Percentiles rank a stretch among this genome's conserved stretches.
These are phyloP conservation scores for Vararia minispora DNA, from an alignment of 768 basidiomycete species.

Conservation along the genomic window DNA sequence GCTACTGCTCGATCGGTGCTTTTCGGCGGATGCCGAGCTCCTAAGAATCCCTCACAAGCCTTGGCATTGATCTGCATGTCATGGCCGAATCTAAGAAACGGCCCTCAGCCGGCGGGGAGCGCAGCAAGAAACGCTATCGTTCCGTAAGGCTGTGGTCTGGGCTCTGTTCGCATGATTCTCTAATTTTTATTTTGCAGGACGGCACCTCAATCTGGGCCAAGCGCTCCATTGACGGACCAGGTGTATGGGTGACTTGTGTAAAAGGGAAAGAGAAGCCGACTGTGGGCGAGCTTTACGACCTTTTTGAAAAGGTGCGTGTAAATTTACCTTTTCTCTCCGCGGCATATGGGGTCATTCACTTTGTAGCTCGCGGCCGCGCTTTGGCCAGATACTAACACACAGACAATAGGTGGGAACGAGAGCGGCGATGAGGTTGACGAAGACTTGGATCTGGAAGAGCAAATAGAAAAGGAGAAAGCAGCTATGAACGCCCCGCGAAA, in stretches of 20 bases:
- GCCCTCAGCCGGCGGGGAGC: too few species aligned
- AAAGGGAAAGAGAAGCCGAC: conserved; percentile 77
- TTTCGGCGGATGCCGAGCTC: too few species aligned
- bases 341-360: background rate
- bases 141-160: too few species aligned
- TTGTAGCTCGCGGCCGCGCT: conserved; percentile 55
- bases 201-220: conserved; percentile 59
- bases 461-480: conserved; percentile 61
- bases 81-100: too few species aligned
- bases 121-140: too few species aligned
- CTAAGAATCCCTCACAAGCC: too few species aligned
- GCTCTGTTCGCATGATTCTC: too few species aligned
- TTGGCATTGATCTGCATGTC: too few species aligned
- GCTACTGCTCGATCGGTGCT: too few species aligned
- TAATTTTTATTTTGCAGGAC: too few species aligned
- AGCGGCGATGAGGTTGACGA: conserved; percentile 24
- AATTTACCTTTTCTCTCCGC: background rate
- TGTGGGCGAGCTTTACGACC: conserved; percentile 63
- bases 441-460: conserved; percentile 50
- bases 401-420: conserved; percentile 20
- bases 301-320: conserved; percentile 60
- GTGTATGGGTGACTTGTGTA: conserved; percentile 77
- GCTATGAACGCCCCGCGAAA: conserved; percentile 55
- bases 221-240: conserved; percentile 63
- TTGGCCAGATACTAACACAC: conserved; percentile 45